Conservation (phyloP, 2,329 filamentous ascomycete genomes). For the Coleophoma eucalyptorum region DNA sequence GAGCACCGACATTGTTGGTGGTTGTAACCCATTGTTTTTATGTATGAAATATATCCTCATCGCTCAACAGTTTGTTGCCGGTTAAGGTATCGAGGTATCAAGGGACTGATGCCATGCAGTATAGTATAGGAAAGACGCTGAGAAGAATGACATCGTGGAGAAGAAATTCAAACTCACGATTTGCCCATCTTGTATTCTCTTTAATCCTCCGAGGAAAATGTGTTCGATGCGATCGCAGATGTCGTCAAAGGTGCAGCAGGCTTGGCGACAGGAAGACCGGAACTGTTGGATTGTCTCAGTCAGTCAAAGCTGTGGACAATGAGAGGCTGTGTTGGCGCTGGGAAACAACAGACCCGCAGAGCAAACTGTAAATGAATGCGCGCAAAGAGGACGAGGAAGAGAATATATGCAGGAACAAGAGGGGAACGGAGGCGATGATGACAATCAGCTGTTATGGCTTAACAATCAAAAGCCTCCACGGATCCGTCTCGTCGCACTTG, state of each 20-base stretch:
- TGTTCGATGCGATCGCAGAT: background rate
- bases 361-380: background rate
- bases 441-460: background rate
- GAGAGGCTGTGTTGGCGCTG: background rate
- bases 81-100: background rate
- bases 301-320: background rate
- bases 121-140: background rate
- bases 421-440: background rate
- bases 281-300: background rate
- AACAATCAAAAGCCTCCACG: too few species aligned
- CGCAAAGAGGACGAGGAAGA: too few species aligned
- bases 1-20: too few species aligned
- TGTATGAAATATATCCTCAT: too few species aligned
- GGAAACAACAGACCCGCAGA: background rate
- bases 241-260: background rate
- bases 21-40: too few species aligned
- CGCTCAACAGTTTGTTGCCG: background rate
- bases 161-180: conserved; percentile 40
- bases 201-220: conserved; percentile 7
- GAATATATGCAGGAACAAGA: background rate
- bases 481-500: background rate
- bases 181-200: conserved; percentile 40
- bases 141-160: background rate
- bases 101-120: background rate
- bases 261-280: background rate